Evolutionary conservation across 495 filamentous ascomycete species (phyloP).

Genomic region (Talaromyces borbonicus): DNA sequence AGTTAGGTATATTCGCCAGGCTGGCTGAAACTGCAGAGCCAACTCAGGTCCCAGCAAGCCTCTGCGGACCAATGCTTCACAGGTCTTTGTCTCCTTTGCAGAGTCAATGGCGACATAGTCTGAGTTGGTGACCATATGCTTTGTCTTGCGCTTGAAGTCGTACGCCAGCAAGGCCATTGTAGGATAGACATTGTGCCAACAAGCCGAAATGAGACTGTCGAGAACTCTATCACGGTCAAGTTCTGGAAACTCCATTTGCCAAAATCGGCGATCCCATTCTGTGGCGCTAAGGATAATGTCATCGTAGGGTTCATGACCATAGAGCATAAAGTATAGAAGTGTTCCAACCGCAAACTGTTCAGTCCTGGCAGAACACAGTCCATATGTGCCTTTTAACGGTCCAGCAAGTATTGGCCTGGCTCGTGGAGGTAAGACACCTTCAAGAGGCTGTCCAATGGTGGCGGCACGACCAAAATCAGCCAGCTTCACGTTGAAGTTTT

Average conservation of each 20-base stretch:
- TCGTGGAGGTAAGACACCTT: constrained; percentile 13
- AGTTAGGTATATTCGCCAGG: constrained; percentile 16
- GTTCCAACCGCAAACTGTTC: constrained; percentile 22
- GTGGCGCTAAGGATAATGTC: constrained; percentile 14
- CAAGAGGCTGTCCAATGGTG: constrained; percentile 16
- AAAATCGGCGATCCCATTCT: constrained; percentile 17
- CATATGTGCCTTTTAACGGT: constrained; percentile 15
- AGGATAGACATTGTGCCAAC: constrained; percentile 19
- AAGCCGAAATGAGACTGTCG: constrained; percentile 17
- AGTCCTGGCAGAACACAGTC: constrained; percentile 17
- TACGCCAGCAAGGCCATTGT: constrained; percentile 18
- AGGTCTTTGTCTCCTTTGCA: constrained; percentile 14
- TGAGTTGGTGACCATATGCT: constrained; percentile 10
- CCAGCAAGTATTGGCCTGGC: constrained; percentile 14
- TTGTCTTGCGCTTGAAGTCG: constrained; percentile 16
- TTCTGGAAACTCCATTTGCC: constrained; percentile 17
- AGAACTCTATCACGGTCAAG: constrained; percentile 15
- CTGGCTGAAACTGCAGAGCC: constrained; percentile 15
- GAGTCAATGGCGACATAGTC: constrained; percentile 14
- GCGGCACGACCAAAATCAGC: constrained; percentile 16
- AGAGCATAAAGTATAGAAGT: constrained; percentile 21
- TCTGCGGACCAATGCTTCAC: constrained; percentile 13
- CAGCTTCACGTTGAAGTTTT: constrained; percentile 16
- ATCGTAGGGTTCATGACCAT: constrained; percentile 23
- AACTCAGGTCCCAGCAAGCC: constrained; percentile 15